These are phyloP conservation scores for Epichloe coenophiala DNA, from an alignment of 2,329 filamentous ascomycete species.

Conservation along the genomic window DNA sequence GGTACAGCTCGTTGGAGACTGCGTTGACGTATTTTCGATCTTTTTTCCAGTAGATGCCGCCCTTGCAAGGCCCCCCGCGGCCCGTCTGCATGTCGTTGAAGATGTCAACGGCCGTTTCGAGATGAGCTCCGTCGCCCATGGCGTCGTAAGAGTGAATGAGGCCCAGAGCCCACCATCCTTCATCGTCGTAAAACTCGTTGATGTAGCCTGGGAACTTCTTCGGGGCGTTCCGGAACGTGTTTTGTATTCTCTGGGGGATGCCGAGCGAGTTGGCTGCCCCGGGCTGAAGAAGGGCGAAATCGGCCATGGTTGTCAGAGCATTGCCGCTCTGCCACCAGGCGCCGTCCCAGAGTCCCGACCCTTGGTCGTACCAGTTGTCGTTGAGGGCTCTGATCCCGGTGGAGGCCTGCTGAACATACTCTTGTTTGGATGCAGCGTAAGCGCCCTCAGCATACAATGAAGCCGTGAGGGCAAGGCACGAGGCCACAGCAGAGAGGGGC, in stretches of 20 bases:
- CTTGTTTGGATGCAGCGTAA: neutral
- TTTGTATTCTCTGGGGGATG: constrained; percentile 26
- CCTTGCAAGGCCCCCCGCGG: constrained; percentile 31
- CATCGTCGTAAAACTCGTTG: constrained; percentile 44
- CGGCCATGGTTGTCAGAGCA: constrained; percentile 45
- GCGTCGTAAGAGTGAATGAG: constrained; percentile 44
- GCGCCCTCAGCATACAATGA: neutral
- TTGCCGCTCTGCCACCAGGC: constrained; percentile 66
- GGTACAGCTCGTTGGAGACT: constrained; percentile 44
- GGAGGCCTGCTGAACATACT: constrained; percentile 21
- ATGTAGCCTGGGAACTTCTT: constrained; percentile 27
- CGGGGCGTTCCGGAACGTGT: constrained; percentile 33
- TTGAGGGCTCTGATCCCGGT: constrained; percentile 34
- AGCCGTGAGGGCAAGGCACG: neutral
- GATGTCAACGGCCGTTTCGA: constrained; percentile 36
- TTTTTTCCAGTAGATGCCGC: constrained; percentile 44
- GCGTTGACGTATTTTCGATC: constrained; percentile 36
- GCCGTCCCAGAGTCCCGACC: constrained; percentile 48
- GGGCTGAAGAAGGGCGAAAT: constrained; percentile 29
- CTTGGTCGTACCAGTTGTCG: constrained; percentile 41
- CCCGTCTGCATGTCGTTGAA: constrained; percentile 43
- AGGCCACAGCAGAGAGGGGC: neutral
- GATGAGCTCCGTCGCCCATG: constrained; percentile 34
- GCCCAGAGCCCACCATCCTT: constrained; percentile 48
- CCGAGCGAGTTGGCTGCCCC: constrained; percentile 21